Evolutionary conservation across 140 eudicot species (phyloP), one percentile per base, ranked within the genome.

Genomic region (Oenanthe javanica): DNA sequence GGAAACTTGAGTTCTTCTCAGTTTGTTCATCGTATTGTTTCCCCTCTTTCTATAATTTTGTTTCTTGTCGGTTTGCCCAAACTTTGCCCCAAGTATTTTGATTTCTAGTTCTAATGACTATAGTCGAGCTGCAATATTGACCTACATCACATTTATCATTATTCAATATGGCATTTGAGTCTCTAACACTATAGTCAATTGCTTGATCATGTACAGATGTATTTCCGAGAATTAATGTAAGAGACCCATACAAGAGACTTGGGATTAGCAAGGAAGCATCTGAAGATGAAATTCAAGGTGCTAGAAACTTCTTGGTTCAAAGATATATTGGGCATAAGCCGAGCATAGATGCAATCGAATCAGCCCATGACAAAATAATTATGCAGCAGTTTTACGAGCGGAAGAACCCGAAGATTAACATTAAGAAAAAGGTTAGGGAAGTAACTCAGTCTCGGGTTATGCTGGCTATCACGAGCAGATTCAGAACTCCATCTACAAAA

Each of bases 191-290:
- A 21, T 64, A 36, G 63, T 57, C 57, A 49, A 13, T 75, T 49
- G 67, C 51, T 74, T 80, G 55, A 57, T 87, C 77, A 80, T 79
- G 48, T 80, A 84, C 95, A 92, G 99, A 79, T 57, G 66, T 92
- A 51, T 95, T 95, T 86, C 99, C 99, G 12, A 88, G 99, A 86
- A 92, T 95, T 80, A 88, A 92, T 83, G 76, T 92, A 76, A 87
- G 86, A 80, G 99, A 95, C 74, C 99, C 99, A 50, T 95, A 92
- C 87, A 95, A 92, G 86, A 90, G 99, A 81, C 96, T 95, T 77
- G 97, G 99, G 31, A 88, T 95, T 71, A 95, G 96, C 81, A 83
- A 51, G 45, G 97, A 92, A 72, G 99, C 99, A 75, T 92, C 97
- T 45, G 96, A 95, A 85, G 95, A 92, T 40, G 99, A 95, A 89